These are phyloP conservation scores for Phytopythium vexans DNA, from an alignment of 352 stramenopile species.

Conservation along the genomic window DNA sequence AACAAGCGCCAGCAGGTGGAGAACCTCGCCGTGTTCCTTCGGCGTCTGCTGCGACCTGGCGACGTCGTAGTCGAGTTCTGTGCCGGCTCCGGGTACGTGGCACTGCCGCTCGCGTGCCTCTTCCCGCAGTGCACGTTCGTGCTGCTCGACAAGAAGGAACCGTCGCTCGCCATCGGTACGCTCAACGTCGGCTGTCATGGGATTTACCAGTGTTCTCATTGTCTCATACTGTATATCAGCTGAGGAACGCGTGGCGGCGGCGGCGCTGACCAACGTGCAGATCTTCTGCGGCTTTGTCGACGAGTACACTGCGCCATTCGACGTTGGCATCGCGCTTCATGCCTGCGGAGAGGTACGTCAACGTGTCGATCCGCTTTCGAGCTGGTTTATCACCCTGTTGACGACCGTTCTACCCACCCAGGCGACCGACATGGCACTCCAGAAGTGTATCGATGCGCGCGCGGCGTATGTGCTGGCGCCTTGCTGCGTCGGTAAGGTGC, in stretches of 20 bases:
- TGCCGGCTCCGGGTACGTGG: constrained; percentile 71
- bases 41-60: constrained; percentile 52
- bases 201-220: background rate
- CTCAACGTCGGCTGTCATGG: background rate
- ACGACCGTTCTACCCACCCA: background rate
- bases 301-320: constrained; percentile 59
- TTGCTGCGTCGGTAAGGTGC: constrained; percentile 83
- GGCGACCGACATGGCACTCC: constrained; percentile 78
- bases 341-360: constrained; percentile 50
- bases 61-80: constrained; percentile 85
- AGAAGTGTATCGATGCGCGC: constrained; percentile 56
- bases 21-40: constrained; percentile 72
- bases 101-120: constrained; percentile 66
- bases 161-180: constrained; percentile 71
- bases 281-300: constrained; percentile 78
- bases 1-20: constrained; percentile 82
- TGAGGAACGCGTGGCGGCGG: constrained; percentile 55
- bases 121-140: constrained; percentile 76
- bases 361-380: constrained; percentile 2
- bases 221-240: constrained; percentile 17
- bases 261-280: constrained; percentile 61
- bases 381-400: background rate
- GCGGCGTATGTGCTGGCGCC: constrained; percentile 75
- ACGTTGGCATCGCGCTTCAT: constrained; percentile 79
- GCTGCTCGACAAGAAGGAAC: constrained; percentile 74